These are phyloP conservation scores for Neurospora sublineolata DNA, from an alignment of 495 filamentous ascomycete species.

Conservation along the genomic window DNA sequence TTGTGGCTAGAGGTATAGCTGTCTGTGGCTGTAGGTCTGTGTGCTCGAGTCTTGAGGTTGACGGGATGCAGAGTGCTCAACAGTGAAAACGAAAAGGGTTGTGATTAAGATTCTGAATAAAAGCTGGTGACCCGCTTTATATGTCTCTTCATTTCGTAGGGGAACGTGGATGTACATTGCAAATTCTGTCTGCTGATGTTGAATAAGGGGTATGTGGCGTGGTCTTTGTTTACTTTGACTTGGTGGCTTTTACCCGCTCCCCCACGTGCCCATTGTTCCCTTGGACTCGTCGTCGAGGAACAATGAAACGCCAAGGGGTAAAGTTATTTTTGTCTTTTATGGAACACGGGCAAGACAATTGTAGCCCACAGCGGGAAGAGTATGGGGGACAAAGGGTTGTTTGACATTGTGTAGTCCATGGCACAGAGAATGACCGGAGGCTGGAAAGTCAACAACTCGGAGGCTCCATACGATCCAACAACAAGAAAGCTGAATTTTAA, in stretches of 20 bases:
- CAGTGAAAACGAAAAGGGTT: background rate
- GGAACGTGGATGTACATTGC: background rate
- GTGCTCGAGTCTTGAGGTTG: background rate
- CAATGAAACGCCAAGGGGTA: background rate
- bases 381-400: background rate
- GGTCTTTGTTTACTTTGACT: background rate
- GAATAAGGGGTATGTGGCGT: background rate
- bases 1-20: background rate
- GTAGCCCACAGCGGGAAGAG: background rate
- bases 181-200: background rate
- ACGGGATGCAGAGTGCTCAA: no score
- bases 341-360: background rate
- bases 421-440: no score
- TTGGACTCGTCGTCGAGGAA: background rate
- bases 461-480: no score
- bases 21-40: background rate
- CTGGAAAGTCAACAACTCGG: no score
- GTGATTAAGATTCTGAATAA: background rate
- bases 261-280: background rate
- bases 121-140: background rate
- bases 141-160: background rate
- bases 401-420: background rate
- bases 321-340: background rate
- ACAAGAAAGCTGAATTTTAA: no score
- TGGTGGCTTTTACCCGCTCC: background rate